These are phyloP conservation scores for Trichoderma lentiforme DNA, from an alignment of 2,329 filamentous ascomycete genomes.

Conservation along the genomic window DNA sequence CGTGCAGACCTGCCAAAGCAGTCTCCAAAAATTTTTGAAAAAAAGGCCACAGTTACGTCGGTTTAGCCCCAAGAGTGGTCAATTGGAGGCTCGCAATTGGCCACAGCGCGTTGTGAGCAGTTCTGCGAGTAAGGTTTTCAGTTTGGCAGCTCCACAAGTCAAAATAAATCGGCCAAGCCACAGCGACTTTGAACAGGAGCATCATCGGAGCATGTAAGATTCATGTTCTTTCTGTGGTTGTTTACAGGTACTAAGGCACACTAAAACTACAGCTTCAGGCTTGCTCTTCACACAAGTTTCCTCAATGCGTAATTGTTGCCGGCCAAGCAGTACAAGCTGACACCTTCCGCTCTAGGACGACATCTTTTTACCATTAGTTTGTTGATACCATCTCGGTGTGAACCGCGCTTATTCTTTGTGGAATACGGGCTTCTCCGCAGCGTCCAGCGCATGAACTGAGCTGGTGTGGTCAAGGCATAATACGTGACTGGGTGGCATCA, in stretches of 20 bases:
- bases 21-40: neutral
- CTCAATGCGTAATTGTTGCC: neutral
- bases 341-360: neutral
- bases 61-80: conserved; percentile 3
- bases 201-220: neutral
- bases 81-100: conserved; percentile 6
- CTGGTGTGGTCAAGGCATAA: neutral
- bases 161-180: neutral
- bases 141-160: neutral
- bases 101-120: neutral
- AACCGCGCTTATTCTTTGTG: neutral
- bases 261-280: neutral
- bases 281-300: neutral
- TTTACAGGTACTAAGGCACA: neutral
- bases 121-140: neutral
- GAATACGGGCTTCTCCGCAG: neutral
- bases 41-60: conserved; percentile 8
- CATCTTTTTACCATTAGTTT: neutral
- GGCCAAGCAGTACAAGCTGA: neutral
- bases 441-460: neutral
- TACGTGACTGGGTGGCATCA: neutral
- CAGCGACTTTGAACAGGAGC: neutral
- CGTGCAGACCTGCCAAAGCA: neutral
- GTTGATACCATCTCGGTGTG: neutral
- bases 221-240: neutral